Conservation (phyloP, 768 basidiomycete genomes). For the Scleroderma citrinum region DNA sequence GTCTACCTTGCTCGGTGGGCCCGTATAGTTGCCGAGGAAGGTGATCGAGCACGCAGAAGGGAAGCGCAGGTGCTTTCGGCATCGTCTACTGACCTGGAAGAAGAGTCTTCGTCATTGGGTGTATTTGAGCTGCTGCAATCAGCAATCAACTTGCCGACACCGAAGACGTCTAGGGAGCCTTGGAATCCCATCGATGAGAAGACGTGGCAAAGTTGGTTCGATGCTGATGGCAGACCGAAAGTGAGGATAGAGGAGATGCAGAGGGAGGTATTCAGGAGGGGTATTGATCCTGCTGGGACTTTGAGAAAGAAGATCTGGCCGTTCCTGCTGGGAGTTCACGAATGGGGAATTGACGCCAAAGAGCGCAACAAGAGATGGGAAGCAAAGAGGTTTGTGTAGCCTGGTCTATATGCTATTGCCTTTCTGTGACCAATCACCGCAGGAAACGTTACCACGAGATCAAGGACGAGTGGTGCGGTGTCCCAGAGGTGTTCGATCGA, state of each 20-base stretch:
- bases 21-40: constrained; percentile 94
- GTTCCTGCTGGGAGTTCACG: constrained; percentile 76
- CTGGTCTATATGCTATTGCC: constrained; percentile 1
- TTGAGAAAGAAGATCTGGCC: constrained; percentile 84
- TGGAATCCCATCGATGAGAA: constrained; percentile 66
- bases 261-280: constrained; percentile 73
- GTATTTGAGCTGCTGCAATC: constrained; percentile 84
- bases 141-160: constrained; percentile 73
- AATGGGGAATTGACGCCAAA: constrained; percentile 65
- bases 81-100: constrained; percentile 41
- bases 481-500: constrained; percentile 74
- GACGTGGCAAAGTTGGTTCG: constrained; percentile 78
- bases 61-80: constrained; percentile 67
- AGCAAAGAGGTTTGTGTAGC: constrained; percentile 46
- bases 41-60: constrained; percentile 77
- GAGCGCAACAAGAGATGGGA: constrained; percentile 61
- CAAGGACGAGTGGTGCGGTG: constrained; percentile 80
- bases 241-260: constrained; percentile 65
- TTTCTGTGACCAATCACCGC: constrained; percentile 8
- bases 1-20: constrained; percentile 98
- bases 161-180: constrained; percentile 79
- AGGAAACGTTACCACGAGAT: constrained; percentile 66
- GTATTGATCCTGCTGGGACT: constrained; percentile 47
- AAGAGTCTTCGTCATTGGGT: constrained; percentile 71
- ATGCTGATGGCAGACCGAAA: constrained; percentile 58